Evolutionary conservation across 2,329 filamentous ascomycete genomes (phyloP).

Genomic region (Fusarium graminum): DNA sequence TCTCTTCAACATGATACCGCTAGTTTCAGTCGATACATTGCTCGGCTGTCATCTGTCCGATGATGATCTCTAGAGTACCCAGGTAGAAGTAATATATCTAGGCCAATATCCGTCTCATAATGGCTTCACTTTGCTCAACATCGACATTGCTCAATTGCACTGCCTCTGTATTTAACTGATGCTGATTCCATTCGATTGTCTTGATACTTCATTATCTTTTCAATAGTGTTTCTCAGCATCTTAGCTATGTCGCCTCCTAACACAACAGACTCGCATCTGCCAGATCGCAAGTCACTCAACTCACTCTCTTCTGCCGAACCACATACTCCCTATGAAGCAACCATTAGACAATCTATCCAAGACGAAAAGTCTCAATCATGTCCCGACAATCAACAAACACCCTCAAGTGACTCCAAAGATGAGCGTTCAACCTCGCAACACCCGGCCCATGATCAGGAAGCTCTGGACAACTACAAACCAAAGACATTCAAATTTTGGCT

Average conservation of each 20-base stretch:
- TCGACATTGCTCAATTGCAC: not conserved
- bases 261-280: slow-evolving; percentile 9
- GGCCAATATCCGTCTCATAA: slow-evolving; percentile 13
- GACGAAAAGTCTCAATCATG: not conserved
- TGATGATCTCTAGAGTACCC: slow-evolving; percentile 13
- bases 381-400: slow-evolving; percentile 7
- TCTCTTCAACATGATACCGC: slow-evolving; percentile 13
- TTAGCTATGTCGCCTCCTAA: slow-evolving; percentile 29
- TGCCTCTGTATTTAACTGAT: not conserved
- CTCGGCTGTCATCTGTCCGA: slow-evolving; percentile 32
- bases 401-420: slow-evolving; percentile 24
- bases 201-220: not conserved
- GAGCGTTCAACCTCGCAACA: slow-evolving; percentile 34
- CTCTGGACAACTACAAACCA: slow-evolving; percentile 63
- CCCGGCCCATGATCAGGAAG: slow-evolving; percentile 46
- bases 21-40: slow-evolving; percentile 17
- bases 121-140: slow-evolving; percentile 11
- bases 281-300: slow-evolving; percentile 33
- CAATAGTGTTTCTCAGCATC: not conserved
- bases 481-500: slow-evolving; percentile 68
- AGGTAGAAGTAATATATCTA: slow-evolving; percentile 41
- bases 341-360: not conserved
- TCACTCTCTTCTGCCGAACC: slow-evolving; percentile 42
- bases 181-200: not conserved
- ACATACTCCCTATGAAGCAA: not conserved